Percentiles rank a stretch among this genome's conserved stretches.
Conservation (phyloP, 805 yeast species). For the Candida suzukii region DNA sequence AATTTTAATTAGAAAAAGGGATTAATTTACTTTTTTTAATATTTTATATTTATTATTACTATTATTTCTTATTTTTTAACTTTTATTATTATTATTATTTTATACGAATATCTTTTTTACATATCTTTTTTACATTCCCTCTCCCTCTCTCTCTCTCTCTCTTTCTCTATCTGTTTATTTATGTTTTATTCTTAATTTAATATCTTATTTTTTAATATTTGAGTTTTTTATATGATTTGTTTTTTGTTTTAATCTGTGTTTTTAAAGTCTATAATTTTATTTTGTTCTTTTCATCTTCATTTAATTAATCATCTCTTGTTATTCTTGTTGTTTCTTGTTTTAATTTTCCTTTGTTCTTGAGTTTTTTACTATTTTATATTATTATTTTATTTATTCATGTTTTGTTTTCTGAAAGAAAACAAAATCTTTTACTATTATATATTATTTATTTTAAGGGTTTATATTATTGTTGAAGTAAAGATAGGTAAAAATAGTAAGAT, state of each 20-base stretch:
- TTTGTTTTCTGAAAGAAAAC: too few species aligned
- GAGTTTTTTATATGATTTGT: slow-evolving; percentile 1
- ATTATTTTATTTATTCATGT: too few species aligned
- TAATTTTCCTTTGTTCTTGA: too few species aligned
- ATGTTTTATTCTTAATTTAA: slow-evolving; percentile 1
- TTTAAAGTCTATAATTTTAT: too few species aligned
- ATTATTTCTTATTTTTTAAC: neutral
- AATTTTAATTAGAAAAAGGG: slow-evolving; percentile 29
- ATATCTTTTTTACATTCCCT: neutral
- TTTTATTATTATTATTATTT: neutral
- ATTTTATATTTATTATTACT: neutral
- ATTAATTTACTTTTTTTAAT: neutral
- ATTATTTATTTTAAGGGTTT: too few species aligned
- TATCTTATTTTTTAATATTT: slow-evolving; percentile 17
- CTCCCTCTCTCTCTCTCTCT: slow-evolving; percentile 1
- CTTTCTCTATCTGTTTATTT: neutral
- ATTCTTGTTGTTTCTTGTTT: too few species aligned
- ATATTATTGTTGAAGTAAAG: too few species aligned
- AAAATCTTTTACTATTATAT: too few species aligned
- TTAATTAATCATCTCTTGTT: too few species aligned
- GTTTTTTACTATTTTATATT: too few species aligned
- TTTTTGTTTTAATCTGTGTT: neutral
- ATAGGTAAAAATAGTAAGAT: too few species aligned
- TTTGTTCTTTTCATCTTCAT: too few species aligned
- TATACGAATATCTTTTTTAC: neutral